Evolutionary conservation across 1,284 basidiomycete species (phyloP), one percentile per base, ranked within the genome.

Genomic region (Malassezia slooffiae): DNA sequence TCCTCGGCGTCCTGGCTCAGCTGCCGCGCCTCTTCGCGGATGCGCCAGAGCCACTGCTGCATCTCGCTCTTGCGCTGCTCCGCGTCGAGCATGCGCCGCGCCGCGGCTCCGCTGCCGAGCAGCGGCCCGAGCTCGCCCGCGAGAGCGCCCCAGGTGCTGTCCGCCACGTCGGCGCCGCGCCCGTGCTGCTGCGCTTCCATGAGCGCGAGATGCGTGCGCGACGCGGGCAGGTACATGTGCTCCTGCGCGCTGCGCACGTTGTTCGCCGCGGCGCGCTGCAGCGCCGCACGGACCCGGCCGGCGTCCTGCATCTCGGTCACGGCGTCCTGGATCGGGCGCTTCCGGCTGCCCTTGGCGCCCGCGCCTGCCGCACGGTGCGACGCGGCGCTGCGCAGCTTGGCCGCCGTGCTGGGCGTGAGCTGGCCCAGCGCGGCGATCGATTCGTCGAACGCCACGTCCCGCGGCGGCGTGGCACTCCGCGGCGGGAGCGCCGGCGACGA

Each of bases 11-110:
- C 31, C 12, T 12, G 10, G 38, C 21, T 39, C 28, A 37, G 22
- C 16, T 22, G 41, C 27, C 22, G 22, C 8, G 35, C 24, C 34
- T 48, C 24, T 15, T 42, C 46, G 29, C 36, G 46, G 6, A 48
- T 34, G 10, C 29, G 24, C 22, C 30, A 36, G 4, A 48, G 46
- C 46, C 46, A 48, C n/a, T 24, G 29, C 36, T 48, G 46, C 41
- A 24, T 33, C 13, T 42, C 33, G 24, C 11, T 22, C 12, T 20
- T 33, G 27, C 2, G 33, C 35, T 16, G 34, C 15, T 8, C 19
- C 20, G 15, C 27, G 40, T 32, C 19, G 13, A 8, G 29, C 37
- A 15, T 22, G 38, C 29, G 29, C 22, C 10, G 26, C 26, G 19
- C 33, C 40, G 10, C n/a, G 8, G 8, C 24, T 22, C 4, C 6